Evolutionary conservation across 345 rosid genomes (phyloP).

Genomic region (Trapa bicornis): DNA sequence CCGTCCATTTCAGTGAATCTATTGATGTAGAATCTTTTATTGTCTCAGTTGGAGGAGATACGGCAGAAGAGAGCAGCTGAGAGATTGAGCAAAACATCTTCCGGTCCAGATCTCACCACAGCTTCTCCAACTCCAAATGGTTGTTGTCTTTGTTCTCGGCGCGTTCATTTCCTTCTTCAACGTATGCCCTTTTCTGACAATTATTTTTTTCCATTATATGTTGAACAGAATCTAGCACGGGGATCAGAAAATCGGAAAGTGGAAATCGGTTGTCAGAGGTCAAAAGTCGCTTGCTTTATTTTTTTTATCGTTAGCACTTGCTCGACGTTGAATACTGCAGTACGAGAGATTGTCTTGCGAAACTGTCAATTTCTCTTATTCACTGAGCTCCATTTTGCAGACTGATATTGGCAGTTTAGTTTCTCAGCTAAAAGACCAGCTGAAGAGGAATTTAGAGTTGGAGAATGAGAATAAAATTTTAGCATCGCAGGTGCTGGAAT

Average conservation of each 20-base stretch:
- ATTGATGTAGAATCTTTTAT: slow-evolving; percentile 4
- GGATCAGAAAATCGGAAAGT: slow-evolving; percentile 72
- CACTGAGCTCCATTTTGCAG: slow-evolving; percentile 25
- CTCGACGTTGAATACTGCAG: not conserved
- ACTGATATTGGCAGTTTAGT: slow-evolving; percentile 75
- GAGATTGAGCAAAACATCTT: slow-evolving; percentile 59
- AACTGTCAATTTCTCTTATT: not conserved
- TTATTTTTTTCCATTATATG: not conserved
- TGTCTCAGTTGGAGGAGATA: slow-evolving; percentile 72
- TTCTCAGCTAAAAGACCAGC: slow-evolving; percentile 70
- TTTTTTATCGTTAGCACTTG: not conserved
- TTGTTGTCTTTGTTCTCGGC: slow-evolving; percentile 15
- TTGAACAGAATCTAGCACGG: slow-evolving; percentile 29
- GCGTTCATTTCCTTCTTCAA: not conserved
- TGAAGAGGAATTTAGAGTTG: slow-evolving; percentile 53
- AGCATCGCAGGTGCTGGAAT: slow-evolving; percentile 7
- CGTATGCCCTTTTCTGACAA: not conserved
- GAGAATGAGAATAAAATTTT: slow-evolving; percentile 53
- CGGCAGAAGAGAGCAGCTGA: slow-evolving; percentile 91
- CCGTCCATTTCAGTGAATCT: not conserved
- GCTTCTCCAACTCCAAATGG: slow-evolving; percentile 37
- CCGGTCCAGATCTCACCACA: slow-evolving; percentile 73
- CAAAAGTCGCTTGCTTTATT: not conserved
- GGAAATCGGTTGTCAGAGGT: slow-evolving; percentile 78
- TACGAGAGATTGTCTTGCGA: not conserved